phyloP scores from a whole-genome alignment of 2,329 filamentous ascomycete species.

The Cryoendolithus antarcticus region DNA sequence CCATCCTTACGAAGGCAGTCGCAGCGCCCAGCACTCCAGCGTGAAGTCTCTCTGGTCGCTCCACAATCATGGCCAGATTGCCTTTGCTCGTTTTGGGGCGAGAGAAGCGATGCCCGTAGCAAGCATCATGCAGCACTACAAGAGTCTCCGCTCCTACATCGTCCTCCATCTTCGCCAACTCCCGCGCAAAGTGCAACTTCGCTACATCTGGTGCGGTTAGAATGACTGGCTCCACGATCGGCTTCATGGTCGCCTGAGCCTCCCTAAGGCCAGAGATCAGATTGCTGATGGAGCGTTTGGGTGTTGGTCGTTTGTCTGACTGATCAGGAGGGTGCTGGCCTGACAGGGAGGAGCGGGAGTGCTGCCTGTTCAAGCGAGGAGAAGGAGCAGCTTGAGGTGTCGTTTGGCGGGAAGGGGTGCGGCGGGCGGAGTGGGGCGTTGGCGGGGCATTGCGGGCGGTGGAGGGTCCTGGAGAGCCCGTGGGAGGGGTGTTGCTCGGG shows the following conservation, averaged over 20 bases:
- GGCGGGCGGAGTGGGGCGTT: slow-evolving; percentile 1
- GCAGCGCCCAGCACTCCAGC: slow-evolving; percentile 73
- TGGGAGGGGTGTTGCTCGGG: no score
- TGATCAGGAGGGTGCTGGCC: slow-evolving; percentile 9
- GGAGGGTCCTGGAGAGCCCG: slow-evolving; percentile 1
- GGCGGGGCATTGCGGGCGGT: slow-evolving; percentile 7
- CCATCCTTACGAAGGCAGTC: slow-evolving; percentile 80
- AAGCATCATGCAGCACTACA: slow-evolving; percentile 82
- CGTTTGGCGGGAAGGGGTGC: slow-evolving; percentile 3
- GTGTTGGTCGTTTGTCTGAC: slow-evolving; percentile 16
- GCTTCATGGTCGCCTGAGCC: slow-evolving; percentile 20
- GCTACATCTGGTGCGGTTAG: slow-evolving; percentile 21
- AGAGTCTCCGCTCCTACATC: slow-evolving; percentile 45
- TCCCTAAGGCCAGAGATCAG: slow-evolving; percentile 21
- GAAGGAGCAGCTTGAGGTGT: slow-evolving; percentile 7
- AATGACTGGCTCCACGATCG: slow-evolving; percentile 20
- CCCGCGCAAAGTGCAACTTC: slow-evolving; percentile 52
- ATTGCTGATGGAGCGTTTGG: slow-evolving; percentile 23
- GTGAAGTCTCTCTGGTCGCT: slow-evolving; percentile 81
- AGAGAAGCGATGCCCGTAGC: slow-evolving; percentile 87
- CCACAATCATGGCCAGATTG: slow-evolving; percentile 69
- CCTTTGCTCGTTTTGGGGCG: slow-evolving; percentile 61
- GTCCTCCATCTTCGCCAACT: slow-evolving; percentile 48
- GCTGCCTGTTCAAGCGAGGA: slow-evolving; percentile 11
- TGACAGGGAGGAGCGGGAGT: slow-evolving; percentile 18